Evolutionary conservation across 169 alveolate species (phyloP), one percentile per base, ranked within the genome.

Genomic region (Eimeria maxima): DNA sequence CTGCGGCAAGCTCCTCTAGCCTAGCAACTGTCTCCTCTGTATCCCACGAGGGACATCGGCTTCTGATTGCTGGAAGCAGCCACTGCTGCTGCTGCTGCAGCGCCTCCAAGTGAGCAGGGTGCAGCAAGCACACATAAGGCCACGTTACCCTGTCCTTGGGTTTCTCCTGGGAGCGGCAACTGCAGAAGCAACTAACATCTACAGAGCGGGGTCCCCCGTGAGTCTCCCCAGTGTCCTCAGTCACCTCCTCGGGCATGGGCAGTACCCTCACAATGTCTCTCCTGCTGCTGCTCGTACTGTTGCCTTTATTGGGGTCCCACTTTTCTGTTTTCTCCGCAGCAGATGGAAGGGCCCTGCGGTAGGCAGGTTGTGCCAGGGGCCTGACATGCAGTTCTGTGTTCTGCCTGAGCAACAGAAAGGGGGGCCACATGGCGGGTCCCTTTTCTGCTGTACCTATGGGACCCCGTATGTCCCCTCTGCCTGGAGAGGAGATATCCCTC

Each of bases 301-400:
- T 63, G 80, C 42, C 93, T 33, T 22, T 74, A 14, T 18, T 45
- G n/a, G 0, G 27, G 87, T 50, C 95, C 42, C 42, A 69, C 4
- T 24, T 57, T 47, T 27, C 45, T 38, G 27, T 65, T 0, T 67
- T 73, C 45, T 1, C 27, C 47, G 60, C 67, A 0, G 76, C 57
- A 24, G 65, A 5, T 2, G 90, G 29, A 20, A 63, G 13, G 33
- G 65, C 80, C 81, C 90, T 29, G 2, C 95, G 76, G 29, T 33
- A 76, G 67, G 83, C 69, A 13, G 95, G 81, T 71, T 65, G 95
- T 47, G 86, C 87, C 4, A 69, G 86, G 53, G 95, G 95, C 89
- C 91, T 90, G 81, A 93, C 96, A 20, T 93, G 94, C 13, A 93
- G 94, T 73, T 93, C 96, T 22, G 94, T 93, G 33, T 93, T 45